A percentile compares a stretch with the other conserved stretches of the same genome.
Evolutionary conservation across 768 basidiomycete genomes (phyloP).

Genomic region (Clathrus columnatus): DNA sequence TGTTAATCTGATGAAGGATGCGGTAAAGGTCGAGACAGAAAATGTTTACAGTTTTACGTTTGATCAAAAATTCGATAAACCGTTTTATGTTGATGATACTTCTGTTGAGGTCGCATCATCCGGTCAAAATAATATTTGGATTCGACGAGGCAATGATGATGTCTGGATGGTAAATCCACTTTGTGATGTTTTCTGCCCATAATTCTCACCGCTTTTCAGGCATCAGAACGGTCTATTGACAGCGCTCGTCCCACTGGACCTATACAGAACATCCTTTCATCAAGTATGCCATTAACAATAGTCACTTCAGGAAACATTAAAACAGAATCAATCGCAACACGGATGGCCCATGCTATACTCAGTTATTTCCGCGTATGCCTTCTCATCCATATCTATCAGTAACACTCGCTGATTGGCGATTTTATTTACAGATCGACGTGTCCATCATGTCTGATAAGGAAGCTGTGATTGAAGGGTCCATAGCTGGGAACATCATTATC

Average conservation of each 20-base stretch:
- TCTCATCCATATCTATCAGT: not conserved
- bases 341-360: conserved; percentile 60
- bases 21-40: conserved; percentile 19
- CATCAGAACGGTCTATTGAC: not conserved
- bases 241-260: conserved; percentile 35
- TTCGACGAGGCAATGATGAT: conserved; percentile 3
- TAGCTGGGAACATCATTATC: conserved; percentile 47
- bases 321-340: conserved; percentile 47
- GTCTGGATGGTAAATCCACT: conserved; percentile 8
- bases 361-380: conserved; percentile 16
- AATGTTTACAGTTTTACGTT: conserved; percentile 28
- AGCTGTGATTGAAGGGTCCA: conserved; percentile 15
- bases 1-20: conserved; percentile 9
- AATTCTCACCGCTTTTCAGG: not conserved
- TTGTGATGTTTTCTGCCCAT: not conserved
- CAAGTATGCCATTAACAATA: conserved; percentile 43
- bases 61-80: conserved; percentile 16
- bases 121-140: conserved; percentile 1
- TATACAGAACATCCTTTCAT: conserved; percentile 56
- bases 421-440: conserved; percentile 61
- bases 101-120: conserved; percentile 6
- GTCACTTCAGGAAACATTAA: conserved; percentile 33
- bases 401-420: not conserved
- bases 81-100: not conserved
- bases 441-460: conserved; percentile 44